Conservation (phyloP, 2,329 filamentous ascomycete genomes). For the Talaromyces sp. region DNA sequence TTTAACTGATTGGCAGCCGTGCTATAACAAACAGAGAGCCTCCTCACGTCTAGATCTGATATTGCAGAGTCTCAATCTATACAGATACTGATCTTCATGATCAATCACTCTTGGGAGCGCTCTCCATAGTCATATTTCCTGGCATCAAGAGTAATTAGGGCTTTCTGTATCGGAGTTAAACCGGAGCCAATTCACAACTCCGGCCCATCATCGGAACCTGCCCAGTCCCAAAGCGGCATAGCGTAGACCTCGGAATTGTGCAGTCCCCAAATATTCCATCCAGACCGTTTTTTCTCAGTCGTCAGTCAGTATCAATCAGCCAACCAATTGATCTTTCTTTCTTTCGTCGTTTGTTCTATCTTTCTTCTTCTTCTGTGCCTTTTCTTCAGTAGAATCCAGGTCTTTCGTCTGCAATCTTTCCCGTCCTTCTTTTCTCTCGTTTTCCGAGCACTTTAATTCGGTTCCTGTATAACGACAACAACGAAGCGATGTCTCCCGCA, state of each 20-base stretch:
- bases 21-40: too few species aligned
- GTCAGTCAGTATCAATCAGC: not conserved
- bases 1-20: too few species aligned
- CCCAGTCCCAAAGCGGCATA: not conserved
- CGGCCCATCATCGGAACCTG: slow-evolving; percentile 11
- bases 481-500: slow-evolving; percentile 55
- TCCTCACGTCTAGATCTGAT: too few species aligned
- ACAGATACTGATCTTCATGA: too few species aligned
- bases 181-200: slow-evolving; percentile 6
- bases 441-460: not conserved
- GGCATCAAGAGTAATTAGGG: too few species aligned
- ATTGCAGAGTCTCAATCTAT: too few species aligned
- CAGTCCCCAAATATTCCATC: not conserved
- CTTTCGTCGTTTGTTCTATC: not conserved
- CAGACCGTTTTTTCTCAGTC: slow-evolving; percentile 5
- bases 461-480: not conserved
- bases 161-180: not conserved
- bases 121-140: too few species aligned
- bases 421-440: not conserved
- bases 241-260: not conserved
- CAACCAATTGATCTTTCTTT: not conserved
- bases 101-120: too few species aligned
- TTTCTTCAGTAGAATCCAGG: not conserved
- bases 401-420: not conserved
- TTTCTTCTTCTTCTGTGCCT: not conserved